phyloP scores from a whole-genome alignment of 2,329 filamentous ascomycete genomes.

The Claviceps spartinae region DNA sequence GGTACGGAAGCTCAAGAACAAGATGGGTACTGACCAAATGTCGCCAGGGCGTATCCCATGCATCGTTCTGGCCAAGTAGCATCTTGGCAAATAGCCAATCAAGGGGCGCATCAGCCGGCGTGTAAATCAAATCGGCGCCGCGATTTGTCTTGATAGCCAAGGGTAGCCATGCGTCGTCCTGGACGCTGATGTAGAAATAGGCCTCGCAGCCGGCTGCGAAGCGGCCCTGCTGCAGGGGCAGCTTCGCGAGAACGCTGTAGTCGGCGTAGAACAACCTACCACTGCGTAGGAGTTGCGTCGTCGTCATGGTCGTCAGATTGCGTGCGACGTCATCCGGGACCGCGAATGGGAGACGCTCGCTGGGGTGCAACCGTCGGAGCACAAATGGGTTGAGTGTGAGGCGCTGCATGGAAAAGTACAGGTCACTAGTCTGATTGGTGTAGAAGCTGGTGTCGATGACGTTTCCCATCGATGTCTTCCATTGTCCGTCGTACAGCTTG shows the following conservation, averaged over 20 bases:
- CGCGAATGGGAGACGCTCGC: slow-evolving; percentile 23
- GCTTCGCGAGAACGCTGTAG: slow-evolving; percentile 21
- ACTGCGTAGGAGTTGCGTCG: slow-evolving; percentile 18
- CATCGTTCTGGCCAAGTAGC: slow-evolving; percentile 33
- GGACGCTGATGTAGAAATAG: slow-evolving; percentile 30
- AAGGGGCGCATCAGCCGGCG: slow-evolving; percentile 26
- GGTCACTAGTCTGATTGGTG: slow-evolving; percentile 31
- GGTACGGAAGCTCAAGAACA: slow-evolving; percentile 28
- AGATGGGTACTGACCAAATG: slow-evolving; percentile 31
- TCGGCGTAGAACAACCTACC: slow-evolving; percentile 31
- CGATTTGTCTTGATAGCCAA: slow-evolving; percentile 34
- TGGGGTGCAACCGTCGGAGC: slow-evolving; percentile 18
- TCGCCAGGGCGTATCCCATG: slow-evolving; percentile 29
- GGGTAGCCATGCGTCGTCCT: slow-evolving; percentile 30
- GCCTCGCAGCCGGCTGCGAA: slow-evolving; percentile 30
- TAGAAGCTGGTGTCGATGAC: slow-evolving; percentile 17
- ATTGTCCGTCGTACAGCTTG: slow-evolving; percentile 28
- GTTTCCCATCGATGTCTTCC: slow-evolving; percentile 23
- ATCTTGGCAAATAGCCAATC: slow-evolving; percentile 40
- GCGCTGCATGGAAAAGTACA: slow-evolving; percentile 34
- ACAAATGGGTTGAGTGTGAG: slow-evolving; percentile 28
- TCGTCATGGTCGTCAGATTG: slow-evolving; percentile 18
- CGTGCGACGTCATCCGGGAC: slow-evolving; percentile 17
- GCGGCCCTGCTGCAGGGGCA: slow-evolving; percentile 12
- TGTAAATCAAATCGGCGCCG: slow-evolving; percentile 25